Percentiles rank a stretch among this genome's conserved stretches.
Conservation (phyloP, 2,329 filamentous ascomycete genomes). For the Aureobasidium mangrovei region DNA sequence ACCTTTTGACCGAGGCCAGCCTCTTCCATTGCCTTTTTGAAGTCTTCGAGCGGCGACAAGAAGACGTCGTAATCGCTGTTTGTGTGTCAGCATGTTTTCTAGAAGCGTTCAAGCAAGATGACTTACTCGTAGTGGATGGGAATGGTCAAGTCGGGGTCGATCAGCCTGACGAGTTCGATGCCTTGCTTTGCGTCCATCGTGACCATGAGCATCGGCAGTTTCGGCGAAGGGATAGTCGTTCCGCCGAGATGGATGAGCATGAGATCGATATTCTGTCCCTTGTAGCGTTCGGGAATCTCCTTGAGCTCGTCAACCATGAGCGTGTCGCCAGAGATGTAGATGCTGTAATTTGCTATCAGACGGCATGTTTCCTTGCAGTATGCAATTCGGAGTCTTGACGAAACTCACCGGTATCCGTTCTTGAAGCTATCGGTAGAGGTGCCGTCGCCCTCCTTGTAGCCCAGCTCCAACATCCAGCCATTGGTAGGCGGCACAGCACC, state of each 20-base stretch:
- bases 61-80: conserved; percentile 52
- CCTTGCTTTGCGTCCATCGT: conserved; percentile 61
- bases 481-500: conserved; percentile 54
- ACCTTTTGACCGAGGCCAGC: conserved; percentile 46
- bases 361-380: background rate
- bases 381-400: background rate
- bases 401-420: conserved; percentile 38
- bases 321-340: conserved; percentile 61
- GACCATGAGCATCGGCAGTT: conserved; percentile 54
- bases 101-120: background rate
- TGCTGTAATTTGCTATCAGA: conserved; percentile 24
- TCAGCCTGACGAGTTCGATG: conserved; percentile 49
- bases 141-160: conserved; percentile 53
- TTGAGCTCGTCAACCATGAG: conserved; percentile 54
- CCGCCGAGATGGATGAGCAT: conserved; percentile 60
- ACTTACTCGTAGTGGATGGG: conserved; percentile 52
- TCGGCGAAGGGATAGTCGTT: conserved; percentile 54
- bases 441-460: conserved; percentile 30
- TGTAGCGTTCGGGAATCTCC: conserved; percentile 50
- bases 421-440: conserved; percentile 27
- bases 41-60: conserved; percentile 50
- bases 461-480: conserved; percentile 58
- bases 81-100: background rate
- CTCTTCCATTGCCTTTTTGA: conserved; percentile 47
- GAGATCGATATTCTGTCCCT: conserved; percentile 49